Evolutionary conservation across 352 stramenopile species (phyloP).

Genomic region (Globisporangium mamillatum): DNA sequence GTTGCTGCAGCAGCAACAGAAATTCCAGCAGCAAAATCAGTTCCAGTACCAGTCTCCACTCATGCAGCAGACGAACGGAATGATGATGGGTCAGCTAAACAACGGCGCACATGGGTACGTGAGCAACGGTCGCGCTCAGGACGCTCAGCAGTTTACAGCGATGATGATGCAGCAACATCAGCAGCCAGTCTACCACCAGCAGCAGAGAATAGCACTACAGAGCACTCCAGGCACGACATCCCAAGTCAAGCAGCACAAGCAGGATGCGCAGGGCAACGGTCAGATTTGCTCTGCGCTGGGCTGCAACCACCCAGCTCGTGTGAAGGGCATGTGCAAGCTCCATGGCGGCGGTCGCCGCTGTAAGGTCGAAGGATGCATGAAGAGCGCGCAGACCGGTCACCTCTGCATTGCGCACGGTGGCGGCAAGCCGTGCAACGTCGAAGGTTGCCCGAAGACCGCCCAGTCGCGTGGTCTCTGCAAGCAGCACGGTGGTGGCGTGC

Average conservation of each 20-base stretch:
- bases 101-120: constrained; percentile 24
- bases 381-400: constrained; percentile 80
- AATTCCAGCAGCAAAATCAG: constrained; percentile 44
- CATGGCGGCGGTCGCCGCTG: constrained; percentile 75
- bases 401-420: constrained; percentile 84
- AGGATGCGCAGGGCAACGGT: constrained; percentile 40
- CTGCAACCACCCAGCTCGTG: constrained; percentile 72
- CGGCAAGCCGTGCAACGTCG: constrained; percentile 81
- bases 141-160: constrained; percentile 42
- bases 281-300: constrained; percentile 75
- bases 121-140: constrained; percentile 12
- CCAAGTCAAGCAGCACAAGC: constrained; percentile 56
- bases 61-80: constrained; percentile 38
- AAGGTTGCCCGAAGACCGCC: constrained; percentile 82
- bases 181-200: constrained; percentile 27
- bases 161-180: constrained; percentile 72
- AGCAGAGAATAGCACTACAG: constrained; percentile 31
- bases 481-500: constrained; percentile 79
- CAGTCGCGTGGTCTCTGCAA: constrained; percentile 85
- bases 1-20: constrained; percentile 50
- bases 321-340: constrained; percentile 87
- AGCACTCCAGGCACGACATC: constrained; percentile 40
- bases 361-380: constrained; percentile 88
- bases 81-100: constrained; percentile 31
- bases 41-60: constrained; percentile 58